Evolutionary conservation across 1,284 basidiomycete genomes (phyloP).

Genomic region (Porogramme epimiltina): DNA sequence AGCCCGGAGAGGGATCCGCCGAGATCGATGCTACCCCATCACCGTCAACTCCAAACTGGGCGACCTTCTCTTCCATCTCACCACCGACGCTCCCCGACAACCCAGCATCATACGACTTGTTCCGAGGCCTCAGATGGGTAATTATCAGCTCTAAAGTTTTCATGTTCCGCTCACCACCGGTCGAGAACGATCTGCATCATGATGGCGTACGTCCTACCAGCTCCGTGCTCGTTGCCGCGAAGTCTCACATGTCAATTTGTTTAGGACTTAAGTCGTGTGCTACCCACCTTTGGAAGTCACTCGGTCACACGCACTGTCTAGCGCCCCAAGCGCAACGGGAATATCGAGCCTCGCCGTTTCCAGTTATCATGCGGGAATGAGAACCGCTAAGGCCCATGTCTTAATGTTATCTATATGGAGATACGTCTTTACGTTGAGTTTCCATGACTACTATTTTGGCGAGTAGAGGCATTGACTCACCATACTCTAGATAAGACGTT

Average conservation of each 20-base stretch:
- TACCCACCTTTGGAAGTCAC: neutral
- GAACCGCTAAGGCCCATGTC: too few relatives aligned
- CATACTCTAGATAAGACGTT: too few relatives aligned
- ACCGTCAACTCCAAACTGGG: too few relatives aligned
- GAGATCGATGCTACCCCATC: too few relatives aligned
- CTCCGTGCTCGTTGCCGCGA: neutral
- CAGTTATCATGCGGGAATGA: too few relatives aligned
- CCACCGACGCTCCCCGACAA: neutral
- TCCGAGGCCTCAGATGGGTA: neutral
- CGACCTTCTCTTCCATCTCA: neutral
- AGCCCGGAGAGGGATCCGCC: too few relatives aligned
- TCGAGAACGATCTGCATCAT: neutral
- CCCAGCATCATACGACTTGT: neutral
- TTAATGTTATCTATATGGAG: too few relatives aligned
- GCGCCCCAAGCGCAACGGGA: too few relatives aligned
- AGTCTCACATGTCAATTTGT: neutral
- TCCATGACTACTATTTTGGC: too few relatives aligned
- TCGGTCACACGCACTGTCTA: neutral
- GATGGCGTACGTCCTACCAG: neutral
- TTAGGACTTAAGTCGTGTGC: neutral
- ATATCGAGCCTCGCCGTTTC: too few relatives aligned
- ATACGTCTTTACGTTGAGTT: too few relatives aligned
- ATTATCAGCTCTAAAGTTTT: neutral
- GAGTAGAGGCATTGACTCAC: too few relatives aligned
- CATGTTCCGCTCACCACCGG: neutral